Evolutionary conservation across 106 monocot species (phyloP).

Genomic region (Allium fistulosum): DNA sequence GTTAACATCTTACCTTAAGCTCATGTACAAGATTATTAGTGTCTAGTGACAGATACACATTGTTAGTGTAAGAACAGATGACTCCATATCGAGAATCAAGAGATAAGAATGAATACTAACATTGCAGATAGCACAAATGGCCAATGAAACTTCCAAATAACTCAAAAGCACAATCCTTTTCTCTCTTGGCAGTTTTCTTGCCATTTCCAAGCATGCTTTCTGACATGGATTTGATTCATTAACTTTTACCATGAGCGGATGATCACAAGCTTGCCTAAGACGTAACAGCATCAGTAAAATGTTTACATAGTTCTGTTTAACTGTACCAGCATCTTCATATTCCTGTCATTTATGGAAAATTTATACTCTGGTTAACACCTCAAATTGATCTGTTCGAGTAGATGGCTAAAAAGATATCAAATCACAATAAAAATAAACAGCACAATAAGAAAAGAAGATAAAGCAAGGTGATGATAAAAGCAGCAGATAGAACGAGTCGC

Average conservation of each 20-base stretch:
- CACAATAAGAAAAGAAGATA: background rate
- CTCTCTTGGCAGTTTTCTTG: conserved; percentile 55
- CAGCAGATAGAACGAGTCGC: background rate
- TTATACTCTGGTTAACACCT: background rate
- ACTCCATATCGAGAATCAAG: background rate
- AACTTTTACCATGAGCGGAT: conserved; percentile 72
- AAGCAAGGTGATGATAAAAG: background rate
- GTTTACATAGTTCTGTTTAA: conserved; percentile 96
- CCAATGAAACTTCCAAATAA: conserved; percentile 67
- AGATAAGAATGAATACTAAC: conserved; percentile 32
- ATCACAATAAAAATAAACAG: too few relatives aligned
- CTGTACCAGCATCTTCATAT: conserved; percentile 89
- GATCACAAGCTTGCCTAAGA: conserved; percentile 94
- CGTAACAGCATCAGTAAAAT: conserved; percentile 92
- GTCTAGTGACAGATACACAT: too few relatives aligned
- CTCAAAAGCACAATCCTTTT: conserved; percentile 45
- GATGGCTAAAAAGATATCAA: too few relatives aligned
- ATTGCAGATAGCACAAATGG: conserved; percentile 75
- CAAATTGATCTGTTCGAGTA: background rate
- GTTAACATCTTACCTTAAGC: too few relatives aligned
- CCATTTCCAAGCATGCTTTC: conserved; percentile 56
- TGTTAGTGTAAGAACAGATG: too few relatives aligned
- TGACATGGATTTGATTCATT: conserved; percentile 41
- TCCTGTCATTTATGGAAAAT: conserved; percentile 31
- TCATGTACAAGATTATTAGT: too few relatives aligned